Conservation (phyloP, 2,329 filamentous ascomycete species). For the Gliomastix tumulicola region DNA sequence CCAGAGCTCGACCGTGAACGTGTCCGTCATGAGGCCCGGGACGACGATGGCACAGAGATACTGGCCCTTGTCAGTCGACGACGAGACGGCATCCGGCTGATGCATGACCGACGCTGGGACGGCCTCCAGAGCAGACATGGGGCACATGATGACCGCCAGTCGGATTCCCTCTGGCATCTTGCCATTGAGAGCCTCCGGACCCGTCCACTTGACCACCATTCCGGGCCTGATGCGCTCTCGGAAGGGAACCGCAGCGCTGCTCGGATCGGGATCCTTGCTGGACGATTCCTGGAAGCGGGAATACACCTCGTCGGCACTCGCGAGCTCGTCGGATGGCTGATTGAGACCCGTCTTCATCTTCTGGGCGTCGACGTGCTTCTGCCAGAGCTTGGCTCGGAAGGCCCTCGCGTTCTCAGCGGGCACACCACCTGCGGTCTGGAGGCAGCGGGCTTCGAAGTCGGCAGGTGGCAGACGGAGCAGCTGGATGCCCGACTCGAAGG, state of each 20-base stretch:
- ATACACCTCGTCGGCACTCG: constrained; percentile 1
- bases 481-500: constrained; percentile 30
- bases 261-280: constrained; percentile 20
- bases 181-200: constrained; percentile 6
- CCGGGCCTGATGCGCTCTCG: constrained; percentile 31
- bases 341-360: neutral
- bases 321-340: neutral
- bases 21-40: constrained; percentile 22
- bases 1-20: constrained; percentile 32
- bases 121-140: neutral
- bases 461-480: constrained; percentile 28
- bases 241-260: constrained; percentile 19
- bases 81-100: neutral
- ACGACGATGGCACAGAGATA: constrained; percentile 29
- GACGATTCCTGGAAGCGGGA: constrained; percentile 6
- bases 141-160: constrained; percentile 15
- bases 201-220: constrained; percentile 28
- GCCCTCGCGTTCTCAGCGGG: constrained; percentile 28
- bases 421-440: constrained; percentile 25
- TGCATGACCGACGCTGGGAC: neutral
- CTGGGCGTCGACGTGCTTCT: constrained; percentile 30
- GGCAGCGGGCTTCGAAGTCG: constrained; percentile 32
- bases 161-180: constrained; percentile 7
- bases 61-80: neutral
- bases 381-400: constrained; percentile 34